A percentile compares a stretch with the other conserved stretches of the same genome.
phyloP scores from a whole-genome alignment of 2,329 filamentous ascomycete species.

The Alternaria arborescens region DNA sequence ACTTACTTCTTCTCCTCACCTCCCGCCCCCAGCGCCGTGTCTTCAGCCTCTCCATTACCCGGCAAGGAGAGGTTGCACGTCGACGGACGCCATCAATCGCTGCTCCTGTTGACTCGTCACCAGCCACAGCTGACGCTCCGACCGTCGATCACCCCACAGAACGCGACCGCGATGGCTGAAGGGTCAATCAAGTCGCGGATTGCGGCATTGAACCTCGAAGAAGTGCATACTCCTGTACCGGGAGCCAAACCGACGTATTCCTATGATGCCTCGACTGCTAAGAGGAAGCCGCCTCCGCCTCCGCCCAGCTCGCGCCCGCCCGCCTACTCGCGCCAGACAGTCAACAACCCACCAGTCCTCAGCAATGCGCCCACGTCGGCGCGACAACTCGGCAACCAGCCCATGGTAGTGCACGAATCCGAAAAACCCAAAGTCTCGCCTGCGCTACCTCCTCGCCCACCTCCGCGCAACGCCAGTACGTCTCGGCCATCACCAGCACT shows the following conservation, averaged over 20 bases:
- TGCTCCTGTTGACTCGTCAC: constrained; percentile 11
- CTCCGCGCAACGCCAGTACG: constrained; percentile 59
- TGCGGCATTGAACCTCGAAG: constrained; percentile 57
- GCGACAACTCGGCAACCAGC: constrained; percentile 52
- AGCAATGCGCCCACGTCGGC: constrained; percentile 47
- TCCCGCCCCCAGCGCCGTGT: neutral
- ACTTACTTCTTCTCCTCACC: neutral
- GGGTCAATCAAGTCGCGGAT: constrained; percentile 57
- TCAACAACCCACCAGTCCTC: constrained; percentile 53
- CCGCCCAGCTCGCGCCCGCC: constrained; percentile 50
- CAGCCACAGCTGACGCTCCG: constrained; percentile 19
- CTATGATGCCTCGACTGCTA: constrained; percentile 45
- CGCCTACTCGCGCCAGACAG: constrained; percentile 42
- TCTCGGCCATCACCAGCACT: constrained; percentile 51
- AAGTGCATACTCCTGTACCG: constrained; percentile 53
- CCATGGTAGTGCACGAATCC: constrained; percentile 30
- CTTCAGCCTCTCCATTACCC: neutral
- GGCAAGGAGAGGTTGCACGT: constrained; percentile 9
- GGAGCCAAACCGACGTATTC: constrained; percentile 46
- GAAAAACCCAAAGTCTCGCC: constrained; percentile 36
- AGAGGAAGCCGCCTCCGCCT: constrained; percentile 50
- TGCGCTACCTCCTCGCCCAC: constrained; percentile 52
- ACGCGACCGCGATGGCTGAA: constrained; percentile 42
- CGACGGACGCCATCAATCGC: constrained; percentile 6
- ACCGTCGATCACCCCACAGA: constrained; percentile 18